Evolutionary conservation across 345 rosid species (phyloP), one percentile per base, ranked within the genome.

Genomic region (Camelina hispida): DNA sequence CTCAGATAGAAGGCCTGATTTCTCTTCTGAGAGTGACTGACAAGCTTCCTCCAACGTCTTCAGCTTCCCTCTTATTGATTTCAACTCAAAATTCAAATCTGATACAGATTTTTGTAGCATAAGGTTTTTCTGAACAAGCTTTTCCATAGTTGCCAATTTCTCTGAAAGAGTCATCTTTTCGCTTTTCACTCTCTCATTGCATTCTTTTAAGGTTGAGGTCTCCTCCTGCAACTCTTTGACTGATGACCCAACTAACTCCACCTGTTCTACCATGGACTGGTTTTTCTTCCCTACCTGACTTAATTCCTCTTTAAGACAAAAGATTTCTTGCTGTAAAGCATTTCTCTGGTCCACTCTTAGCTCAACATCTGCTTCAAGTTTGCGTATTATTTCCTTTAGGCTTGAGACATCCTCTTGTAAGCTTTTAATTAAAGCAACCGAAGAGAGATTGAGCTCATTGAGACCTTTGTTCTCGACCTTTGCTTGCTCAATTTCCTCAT

Each of bases 311-410:
- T 87, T 88, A 70, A 95, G 86, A 82, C 91, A 87, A 69, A 86
- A 88, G 67, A 90, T 87, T 77, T 90, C 97, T 81, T 89, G 93
- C 86, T 92, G 97, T 66, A 90, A 91, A 78, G 96, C 91, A 79
- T 90, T 95, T 79, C 97, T 86, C 79, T 91, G 86, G 63, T 85
- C 84, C 78, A 87, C 89, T 71, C 93, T 86, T 75, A 87, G 83
- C 77, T 90, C 88, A 61, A 92, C 87, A 73, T 95, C 98, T 9
- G 87, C 83, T 82, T 92, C 97, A 82, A 92, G 97, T 68, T 90
- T 90, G 53, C 61, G 78, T 81, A 86, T 87, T 18, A 83, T 92
- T 84, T 83, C 88, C 83, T 83, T 84, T 72, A 89, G 74, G 70
- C 85, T 80, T 69, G 84, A 84, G 71, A 89, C 90, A 81, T 88